These are phyloP conservation scores for Gracilaria vermiculophylla DNA, from an alignment of 23 red algal species.

Conservation along the genomic window DNA sequence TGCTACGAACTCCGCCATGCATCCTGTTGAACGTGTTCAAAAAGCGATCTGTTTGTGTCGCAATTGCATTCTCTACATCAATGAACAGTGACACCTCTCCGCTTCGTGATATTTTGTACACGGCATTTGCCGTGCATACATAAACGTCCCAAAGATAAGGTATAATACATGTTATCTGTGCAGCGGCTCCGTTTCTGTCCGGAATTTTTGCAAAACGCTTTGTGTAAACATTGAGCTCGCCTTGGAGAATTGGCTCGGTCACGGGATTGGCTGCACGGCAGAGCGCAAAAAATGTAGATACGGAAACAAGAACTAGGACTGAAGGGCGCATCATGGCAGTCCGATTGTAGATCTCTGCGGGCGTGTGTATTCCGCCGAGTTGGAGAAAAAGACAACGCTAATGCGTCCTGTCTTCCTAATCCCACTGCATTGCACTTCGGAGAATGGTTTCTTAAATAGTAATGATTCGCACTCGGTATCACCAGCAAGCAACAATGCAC, in stretches of 20 bases:
- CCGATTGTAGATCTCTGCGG: no score
- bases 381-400: no score
- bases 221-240: slow-evolving; percentile 2
- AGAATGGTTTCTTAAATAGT: no score
- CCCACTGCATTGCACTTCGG: no score
- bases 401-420: no score
- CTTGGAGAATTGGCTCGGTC: neutral
- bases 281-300: neutral
- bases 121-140: neutral
- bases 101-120: neutral
- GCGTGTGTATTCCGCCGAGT: no score
- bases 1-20: slow-evolving; percentile 39
- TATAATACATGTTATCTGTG: slow-evolving; percentile 9
- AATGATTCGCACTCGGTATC: no score
- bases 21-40: neutral
- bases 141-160: neutral
- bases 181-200: neutral
- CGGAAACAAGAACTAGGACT: neutral
- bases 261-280: slow-evolving; percentile 4
- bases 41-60: neutral
- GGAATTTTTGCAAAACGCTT: slow-evolving; percentile 14
- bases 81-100: slow-evolving; percentile 35
- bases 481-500: no score
- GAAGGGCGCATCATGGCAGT: neutral
- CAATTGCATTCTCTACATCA: neutral